These are phyloP conservation scores for Ogataea hybrid DNA, from an alignment of 1,139 yeast species.

Conservation along the genomic window DNA sequence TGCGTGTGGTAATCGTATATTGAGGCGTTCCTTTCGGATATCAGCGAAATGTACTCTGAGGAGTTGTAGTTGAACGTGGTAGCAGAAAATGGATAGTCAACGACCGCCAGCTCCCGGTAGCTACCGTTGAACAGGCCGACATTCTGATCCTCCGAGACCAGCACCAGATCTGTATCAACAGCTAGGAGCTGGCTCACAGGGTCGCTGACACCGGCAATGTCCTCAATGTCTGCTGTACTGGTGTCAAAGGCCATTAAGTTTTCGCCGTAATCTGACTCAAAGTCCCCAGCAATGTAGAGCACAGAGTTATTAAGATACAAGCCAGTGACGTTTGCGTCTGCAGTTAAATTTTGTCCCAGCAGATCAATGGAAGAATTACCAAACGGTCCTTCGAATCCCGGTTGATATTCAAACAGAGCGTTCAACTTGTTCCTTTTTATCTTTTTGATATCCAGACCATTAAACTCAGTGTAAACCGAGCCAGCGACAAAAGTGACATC, in stretches of 20 bases:
- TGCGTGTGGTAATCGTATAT: slow-evolving; percentile 37
- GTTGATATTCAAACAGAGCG: slow-evolving; percentile 81
- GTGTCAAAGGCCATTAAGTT: slow-evolving; percentile 33
- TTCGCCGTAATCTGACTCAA: slow-evolving; percentile 39
- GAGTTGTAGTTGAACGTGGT: slow-evolving; percentile 27
- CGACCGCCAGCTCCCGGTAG: slow-evolving; percentile 7
- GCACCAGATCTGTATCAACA: slow-evolving; percentile 30
- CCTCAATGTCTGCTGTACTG: slow-evolving; percentile 7
- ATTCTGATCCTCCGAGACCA: slow-evolving; percentile 34
- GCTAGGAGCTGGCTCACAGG: slow-evolving; percentile 31
- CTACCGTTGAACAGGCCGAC: slow-evolving; percentile 22
- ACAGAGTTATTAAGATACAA: slow-evolving; percentile 34
- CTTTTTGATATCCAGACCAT: slow-evolving; percentile 41
- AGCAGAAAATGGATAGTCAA: slow-evolving; percentile 37
- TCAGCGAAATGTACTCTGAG: not conserved
- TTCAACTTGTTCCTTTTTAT: slow-evolving; percentile 40
- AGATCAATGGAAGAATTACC: slow-evolving; percentile 69
- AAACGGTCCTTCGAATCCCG: slow-evolving; percentile 36
- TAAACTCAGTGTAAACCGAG: slow-evolving; percentile 55
- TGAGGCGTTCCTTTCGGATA: slow-evolving; percentile 17
- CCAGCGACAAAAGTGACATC: slow-evolving; percentile 63
- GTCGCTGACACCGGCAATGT: slow-evolving; percentile 29
- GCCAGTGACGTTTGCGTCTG: slow-evolving; percentile 41
- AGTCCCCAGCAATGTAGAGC: slow-evolving; percentile 48
- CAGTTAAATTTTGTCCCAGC: slow-evolving; percentile 49